Conservation (phyloP, 2,329 filamentous ascomycete species). For the Ceratocystis huliohia region DNA sequence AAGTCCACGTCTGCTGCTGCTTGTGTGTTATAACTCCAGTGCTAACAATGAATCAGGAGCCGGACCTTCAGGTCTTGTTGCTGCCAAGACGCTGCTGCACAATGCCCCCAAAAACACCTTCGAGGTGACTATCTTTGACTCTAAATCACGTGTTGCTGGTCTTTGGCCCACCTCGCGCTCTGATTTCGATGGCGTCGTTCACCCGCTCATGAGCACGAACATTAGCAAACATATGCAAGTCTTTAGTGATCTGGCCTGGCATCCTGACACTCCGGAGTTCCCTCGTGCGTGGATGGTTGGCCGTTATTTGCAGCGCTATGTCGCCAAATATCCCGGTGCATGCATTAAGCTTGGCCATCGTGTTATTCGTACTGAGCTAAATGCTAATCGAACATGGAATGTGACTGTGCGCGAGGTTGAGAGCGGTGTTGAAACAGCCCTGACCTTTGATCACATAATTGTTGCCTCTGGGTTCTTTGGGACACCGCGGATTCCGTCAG, state of each 20-base stretch:
- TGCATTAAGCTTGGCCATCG: slow-evolving; percentile 38
- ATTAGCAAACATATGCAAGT: slow-evolving; percentile 65
- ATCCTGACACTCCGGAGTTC: slow-evolving; percentile 46
- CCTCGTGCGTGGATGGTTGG: slow-evolving; percentile 69
- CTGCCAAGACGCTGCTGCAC: slow-evolving; percentile 60
- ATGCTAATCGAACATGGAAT: slow-evolving; percentile 31
- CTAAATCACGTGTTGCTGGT: slow-evolving; percentile 53
- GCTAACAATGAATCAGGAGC: slow-evolving; percentile 38
- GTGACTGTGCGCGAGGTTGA: slow-evolving; percentile 30
- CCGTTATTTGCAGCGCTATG: slow-evolving; percentile 55
- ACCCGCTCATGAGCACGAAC: slow-evolving; percentile 59
- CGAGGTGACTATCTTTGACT: slow-evolving; percentile 58
- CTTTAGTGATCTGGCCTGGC: slow-evolving; percentile 62
- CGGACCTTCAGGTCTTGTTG: slow-evolving; percentile 55
- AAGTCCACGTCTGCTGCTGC: neutral
- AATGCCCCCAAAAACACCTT: slow-evolving; percentile 44
- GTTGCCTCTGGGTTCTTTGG: slow-evolving; percentile 69
- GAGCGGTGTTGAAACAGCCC: slow-evolving; percentile 29
- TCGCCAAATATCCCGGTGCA: slow-evolving; percentile 40
- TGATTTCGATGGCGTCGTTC: slow-evolving; percentile 41
- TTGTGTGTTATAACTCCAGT: neutral
- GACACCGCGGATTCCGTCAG: slow-evolving; percentile 39
- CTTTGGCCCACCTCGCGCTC: slow-evolving; percentile 54
- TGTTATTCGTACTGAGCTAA: slow-evolving; percentile 30
- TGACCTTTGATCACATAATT: slow-evolving; percentile 57